These are phyloP conservation scores for Purshia tridentata DNA, from an alignment of 306 rosid genomes.

Conservation along the genomic window DNA sequence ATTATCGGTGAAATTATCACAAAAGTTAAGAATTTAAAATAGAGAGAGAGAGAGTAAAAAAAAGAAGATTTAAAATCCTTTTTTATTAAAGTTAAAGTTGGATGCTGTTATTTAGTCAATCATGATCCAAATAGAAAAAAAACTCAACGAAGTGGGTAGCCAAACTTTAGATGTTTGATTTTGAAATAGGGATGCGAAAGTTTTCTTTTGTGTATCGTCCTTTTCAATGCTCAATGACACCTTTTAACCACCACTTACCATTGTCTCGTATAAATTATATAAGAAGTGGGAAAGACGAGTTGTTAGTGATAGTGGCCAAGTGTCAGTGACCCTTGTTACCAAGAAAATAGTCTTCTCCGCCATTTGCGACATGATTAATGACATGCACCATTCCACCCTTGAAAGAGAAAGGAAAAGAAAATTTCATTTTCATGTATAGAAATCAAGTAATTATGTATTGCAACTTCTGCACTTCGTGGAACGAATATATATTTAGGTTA, in stretches of 20 bases:
- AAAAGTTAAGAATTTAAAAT: no score
- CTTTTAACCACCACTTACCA: conserved; percentile 9
- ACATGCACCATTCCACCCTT: background rate
- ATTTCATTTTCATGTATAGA: no score
- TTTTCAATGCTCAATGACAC: background rate
- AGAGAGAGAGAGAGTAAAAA: no score
- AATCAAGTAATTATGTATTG: no score
- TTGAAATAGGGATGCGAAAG: background rate
- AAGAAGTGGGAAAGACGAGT: background rate
- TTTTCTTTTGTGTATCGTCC: background rate
- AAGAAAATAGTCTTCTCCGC: conserved; percentile 37
- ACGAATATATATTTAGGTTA: no score
- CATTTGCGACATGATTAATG: conserved; percentile 37
- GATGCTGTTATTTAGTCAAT: no score
- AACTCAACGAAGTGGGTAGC: background rate
- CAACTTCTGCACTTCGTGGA: no score
- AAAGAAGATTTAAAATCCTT: no score
- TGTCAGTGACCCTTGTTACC: background rate
- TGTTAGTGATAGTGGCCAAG: background rate
- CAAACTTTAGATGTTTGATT: background rate
- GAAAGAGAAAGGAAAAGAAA: no score
- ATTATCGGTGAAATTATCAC: no score
- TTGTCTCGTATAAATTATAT: background rate
- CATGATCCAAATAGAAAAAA: background rate
- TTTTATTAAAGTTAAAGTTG: no score